phyloP scores from a whole-genome alignment of 164 flowering plant genomes.

The Vitis rupestris region DNA sequence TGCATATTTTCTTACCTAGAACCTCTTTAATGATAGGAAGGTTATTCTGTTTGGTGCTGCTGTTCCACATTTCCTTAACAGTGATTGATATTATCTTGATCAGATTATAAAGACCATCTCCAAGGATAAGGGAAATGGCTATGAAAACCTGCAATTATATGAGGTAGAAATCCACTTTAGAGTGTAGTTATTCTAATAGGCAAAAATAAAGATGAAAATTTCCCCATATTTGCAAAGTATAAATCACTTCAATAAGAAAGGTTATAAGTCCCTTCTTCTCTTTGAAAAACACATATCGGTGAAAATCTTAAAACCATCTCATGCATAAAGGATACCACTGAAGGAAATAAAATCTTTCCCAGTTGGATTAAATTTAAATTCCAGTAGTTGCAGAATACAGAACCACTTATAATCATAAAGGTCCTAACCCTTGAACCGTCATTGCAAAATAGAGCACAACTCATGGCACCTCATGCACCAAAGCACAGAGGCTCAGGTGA shows the following conservation, averaged over 20 bases:
- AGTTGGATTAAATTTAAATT: too few relatives aligned
- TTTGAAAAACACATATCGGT: too few relatives aligned
- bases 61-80: constrained; percentile 53
- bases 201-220: background rate
- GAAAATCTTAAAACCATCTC: too few relatives aligned
- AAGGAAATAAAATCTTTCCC: too few relatives aligned
- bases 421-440: too few relatives aligned
- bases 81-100: constrained; percentile 79
- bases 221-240: background rate
- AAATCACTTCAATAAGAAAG: background rate
- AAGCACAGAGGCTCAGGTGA: too few relatives aligned
- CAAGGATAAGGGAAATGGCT: constrained; percentile 84
- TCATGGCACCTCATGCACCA: too few relatives aligned
- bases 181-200: background rate
- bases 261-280: too few relatives aligned
- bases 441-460: too few relatives aligned
- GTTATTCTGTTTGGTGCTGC: constrained; percentile 31
- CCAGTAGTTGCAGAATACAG: too few relatives aligned
- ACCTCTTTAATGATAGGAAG: constrained; percentile 58
- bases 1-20: constrained; percentile 39
- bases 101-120: constrained; percentile 95
- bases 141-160: constrained; percentile 72
- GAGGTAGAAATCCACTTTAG: constrained; percentile 2
- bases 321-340: too few relatives aligned
- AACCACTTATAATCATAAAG: too few relatives aligned